Base-by-base conservation (phyloP, 139 green algal species). In the Trebouxia sp. region DNA sequence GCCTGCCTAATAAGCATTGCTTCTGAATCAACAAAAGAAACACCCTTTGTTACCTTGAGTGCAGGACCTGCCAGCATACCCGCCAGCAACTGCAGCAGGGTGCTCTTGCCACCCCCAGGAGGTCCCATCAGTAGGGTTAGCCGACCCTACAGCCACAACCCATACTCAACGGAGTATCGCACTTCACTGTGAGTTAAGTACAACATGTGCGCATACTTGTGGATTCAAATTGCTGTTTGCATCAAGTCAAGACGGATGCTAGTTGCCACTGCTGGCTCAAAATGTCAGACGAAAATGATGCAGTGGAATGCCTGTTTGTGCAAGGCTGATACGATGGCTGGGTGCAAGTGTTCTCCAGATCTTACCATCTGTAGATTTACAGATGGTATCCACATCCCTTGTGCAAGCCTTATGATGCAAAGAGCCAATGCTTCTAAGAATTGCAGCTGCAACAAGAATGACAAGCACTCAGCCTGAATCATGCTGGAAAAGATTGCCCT, bases 101-200 rank as follows among this genome's bases (percentile, higher is more conserved):
- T 89, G 47, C 55, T 82, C 65, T 92, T 91, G 38, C 91, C 91
- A 14, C 77, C 62, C 24, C 81, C 79, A 24, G 91, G 91, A 1
- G 90, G 89, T 15, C 90, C 91, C 78, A 95, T 88, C 75, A 95
- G 82, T 65, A 95, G 88, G 1, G 91, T 94, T 32, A 93, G 66
- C 32, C 90, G 84, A 0, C 87, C 88, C 45, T 79, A 28, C 69
- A 77, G 12, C 10, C 41, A 6, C 41, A 77, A 20, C 24, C 39
- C 24, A n/a, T n/a, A n/a, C n/a, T 56, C 48, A 26, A 56, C 14
- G 14, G 15, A 56, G 48, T 26, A 15, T 15, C 12, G 48, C 12
- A 56, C 15, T 56, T 56, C 14, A 12, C 14, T 12, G 48, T 12
- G 48, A 56, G 48, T 56, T 15, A 56, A 15, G 14, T 26, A 15